Base-by-base conservation (phyloP, 2,329 filamentous ascomycete species). In the Fusarium pseudocircinatum region DNA sequence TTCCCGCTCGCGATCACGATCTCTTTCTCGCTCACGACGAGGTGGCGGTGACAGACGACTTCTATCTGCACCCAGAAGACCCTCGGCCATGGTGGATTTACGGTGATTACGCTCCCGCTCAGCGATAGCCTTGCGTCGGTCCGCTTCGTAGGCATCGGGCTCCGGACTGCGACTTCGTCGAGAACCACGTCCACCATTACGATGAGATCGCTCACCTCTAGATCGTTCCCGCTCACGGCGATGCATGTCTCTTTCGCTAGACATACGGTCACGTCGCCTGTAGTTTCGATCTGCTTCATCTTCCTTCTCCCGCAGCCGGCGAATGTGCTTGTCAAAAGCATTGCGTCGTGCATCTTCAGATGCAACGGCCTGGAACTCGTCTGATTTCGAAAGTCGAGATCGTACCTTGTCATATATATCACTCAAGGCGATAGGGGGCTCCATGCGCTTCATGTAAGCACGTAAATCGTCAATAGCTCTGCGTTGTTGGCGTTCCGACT, bases 51-150 rank as follows among this genome's bases (percentile, higher is more conserved):
- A 81, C 62, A 84, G 63, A 70, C 85, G 81, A 73, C 84, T 85
- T 70, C 86, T 87, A 70, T 90, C 88, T 47, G 78, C 80, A 59
- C 87, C 87, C 60, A 91, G 81, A 26, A 90, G 82, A 74, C 85
- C 89, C 77, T 91, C 90, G 73, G 92, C 93, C 84, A 90, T 90
- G 80, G 88, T 91, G 49, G 90, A 87, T 84, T 96, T 97, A 81
- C 94, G 92, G 83, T 97, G 97, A 77, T 97, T 95, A 74, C 95
- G 93, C 84, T 98, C 97, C 53, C 97, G 92, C 80, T 97, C 95
- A 65, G 95, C 95, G 79, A 96, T 95, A 47, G 96, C 96, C 82
- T 96, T 96, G 78, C 95, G 93, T 74, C 96, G 91, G 81, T 99
- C 96, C 68, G 95, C 96, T 83, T 98, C 96, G 82, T 99, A 99